Base-by-base conservation (phyloP, 768 basidiomycete genomes). In the Russula brevipes region DNA sequence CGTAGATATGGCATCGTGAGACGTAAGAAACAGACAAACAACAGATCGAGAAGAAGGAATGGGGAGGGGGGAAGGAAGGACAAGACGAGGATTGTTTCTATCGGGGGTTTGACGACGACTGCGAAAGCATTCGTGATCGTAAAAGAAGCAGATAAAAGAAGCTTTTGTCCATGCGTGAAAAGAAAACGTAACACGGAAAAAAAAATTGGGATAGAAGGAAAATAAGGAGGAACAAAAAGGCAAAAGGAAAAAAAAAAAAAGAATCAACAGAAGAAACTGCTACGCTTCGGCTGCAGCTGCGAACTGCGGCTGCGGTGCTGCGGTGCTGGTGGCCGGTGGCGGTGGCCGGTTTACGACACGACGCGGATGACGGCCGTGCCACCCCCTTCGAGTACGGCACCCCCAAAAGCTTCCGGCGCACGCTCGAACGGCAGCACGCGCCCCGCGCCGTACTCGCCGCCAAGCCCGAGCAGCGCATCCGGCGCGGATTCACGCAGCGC, bases 381-480 rank as follows among this genome's bases (percentile, higher is more conserved):
- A 3, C 73, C 74, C 33, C 72, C 72, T 54, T 70, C 67, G 45
- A 76, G 68, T 60, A 68, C 54, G 1, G 70, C 57, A 38, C 72
- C 65, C 1, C 42, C 65, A 59, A 87, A 86, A 50, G 81, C 76
- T 64, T 80, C 76, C 4, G 81, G 79, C 2, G 83, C 76, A 54
- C 78, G 74, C 68, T 86, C 85, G 66, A 87, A 84, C 11, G 81
- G 76, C 19, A 85, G 72, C 33, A 80, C 74, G 46, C 79, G 72
- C 14, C 63, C 70, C 9, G 68, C 67, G 10, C 66, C 60, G 5
- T 64, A 69, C 53, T 75, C 68, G n/a, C 74, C 76, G 38, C 74
- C 79, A n/a, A 68, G 58, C 36, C 59, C 61, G n/a, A 71, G 52
- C 33, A 47, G 68, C 68, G 58, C 49, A 10, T 56, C 59, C 4